Evolutionary conservation across 192 early-diverging fungal species (phyloP).

Genomic region (Phycomyces nitens): DNA sequence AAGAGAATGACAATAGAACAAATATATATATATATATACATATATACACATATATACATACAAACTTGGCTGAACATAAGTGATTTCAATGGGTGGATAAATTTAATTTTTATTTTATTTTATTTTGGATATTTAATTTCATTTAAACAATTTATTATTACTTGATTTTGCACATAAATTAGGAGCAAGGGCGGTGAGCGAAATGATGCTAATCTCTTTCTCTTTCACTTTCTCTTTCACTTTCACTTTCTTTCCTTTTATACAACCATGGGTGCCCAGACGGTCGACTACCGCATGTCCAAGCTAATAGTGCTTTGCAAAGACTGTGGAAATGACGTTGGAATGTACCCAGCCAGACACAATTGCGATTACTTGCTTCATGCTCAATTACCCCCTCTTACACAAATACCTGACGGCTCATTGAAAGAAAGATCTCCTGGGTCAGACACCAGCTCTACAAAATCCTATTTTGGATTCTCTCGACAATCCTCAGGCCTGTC

Average conservation of each 20-base stretch:
- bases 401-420: neutral
- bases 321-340: slow-evolving; percentile 60
- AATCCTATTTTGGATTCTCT: no score
- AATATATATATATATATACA: no score
- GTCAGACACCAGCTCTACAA: neutral
- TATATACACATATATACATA: no score
- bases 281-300: slow-evolving; percentile 56
- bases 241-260: no score
- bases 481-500: neutral
- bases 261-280: slow-evolving; percentile 27
- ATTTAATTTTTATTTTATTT: neutral
- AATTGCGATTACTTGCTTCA: slow-evolving; percentile 31
- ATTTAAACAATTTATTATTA: neutral
- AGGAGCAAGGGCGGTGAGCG: no score
- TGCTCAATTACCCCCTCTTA: neutral
- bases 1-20: no score
- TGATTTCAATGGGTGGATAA: neutral
- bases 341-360: slow-evolving; percentile 56
- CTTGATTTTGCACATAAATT: neutral
- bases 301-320: slow-evolving; percentile 54
- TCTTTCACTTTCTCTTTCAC: neutral
- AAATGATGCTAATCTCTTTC: no score
- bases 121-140: neutral
- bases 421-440: neutral
- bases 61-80: no score